These are phyloP conservation scores for Populus tremula DNA, from an alignment of 345 rosid genomes.

Conservation along the genomic window DNA sequence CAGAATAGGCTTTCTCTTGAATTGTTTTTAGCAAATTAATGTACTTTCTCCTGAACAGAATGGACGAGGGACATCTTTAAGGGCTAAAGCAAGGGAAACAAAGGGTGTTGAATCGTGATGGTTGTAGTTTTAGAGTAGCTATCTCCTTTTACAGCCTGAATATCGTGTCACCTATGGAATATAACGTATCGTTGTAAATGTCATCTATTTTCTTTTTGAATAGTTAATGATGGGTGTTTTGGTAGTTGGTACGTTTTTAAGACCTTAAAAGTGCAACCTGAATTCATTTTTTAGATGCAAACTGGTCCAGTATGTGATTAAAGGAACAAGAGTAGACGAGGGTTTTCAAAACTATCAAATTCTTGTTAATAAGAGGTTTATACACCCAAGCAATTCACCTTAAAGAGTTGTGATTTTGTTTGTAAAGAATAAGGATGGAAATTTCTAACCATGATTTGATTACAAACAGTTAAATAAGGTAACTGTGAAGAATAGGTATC, in stretches of 20 bases:
- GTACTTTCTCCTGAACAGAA: background rate
- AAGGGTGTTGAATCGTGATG: background rate
- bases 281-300: background rate
- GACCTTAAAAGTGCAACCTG: background rate
- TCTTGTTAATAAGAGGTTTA: too few species aligned
- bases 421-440: too few species aligned
- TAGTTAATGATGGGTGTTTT: background rate
- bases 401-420: too few species aligned
- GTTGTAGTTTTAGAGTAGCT: background rate
- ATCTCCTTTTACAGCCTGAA: background rate
- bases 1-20: background rate
- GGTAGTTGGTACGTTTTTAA: background rate
- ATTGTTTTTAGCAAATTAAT: background rate
- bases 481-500: too few species aligned
- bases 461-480: too few species aligned
- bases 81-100: background rate
- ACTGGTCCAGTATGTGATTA: background rate
- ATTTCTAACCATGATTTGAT: too few species aligned
- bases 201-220: background rate
- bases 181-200: conserved; percentile 7
- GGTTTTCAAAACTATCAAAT: background rate
- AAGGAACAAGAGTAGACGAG: background rate
- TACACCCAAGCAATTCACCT: too few species aligned
- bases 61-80: background rate
- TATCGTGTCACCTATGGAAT: background rate